Base-by-base conservation (phyloP, 2,329 filamentous ascomycete species). In the Penicillium sp. region DNA sequence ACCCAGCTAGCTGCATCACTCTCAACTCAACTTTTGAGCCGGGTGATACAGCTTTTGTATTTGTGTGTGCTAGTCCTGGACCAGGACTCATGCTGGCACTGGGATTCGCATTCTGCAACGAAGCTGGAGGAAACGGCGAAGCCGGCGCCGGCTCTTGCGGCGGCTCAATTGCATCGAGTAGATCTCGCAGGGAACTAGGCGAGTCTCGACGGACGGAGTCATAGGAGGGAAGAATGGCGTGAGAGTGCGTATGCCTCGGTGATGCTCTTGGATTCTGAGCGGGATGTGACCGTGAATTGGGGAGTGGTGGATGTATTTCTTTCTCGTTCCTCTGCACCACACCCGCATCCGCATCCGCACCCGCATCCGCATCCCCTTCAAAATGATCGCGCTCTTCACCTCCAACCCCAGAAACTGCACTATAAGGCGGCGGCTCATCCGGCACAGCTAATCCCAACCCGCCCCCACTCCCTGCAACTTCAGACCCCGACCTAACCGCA, bases 81-180 rank as follows among this genome's bases (percentile, higher is more conserved):
- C 22, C 5, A 2, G 16, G 4, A 43, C n/a, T 36, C 3, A n/a
- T n/a, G n/a, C n/a, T n/a, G n/a, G n/a, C n/a, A n/a, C n/a, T n/a
- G n/a, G 28, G 4, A 12, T 19, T 9, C 14, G 10, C 4, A 33
- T 22, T 42, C 28, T 9, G 37, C 9, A 16, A 42, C 4, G 47
- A 14, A 50, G 47, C 41, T 8, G 50, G 51, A 31, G 55, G 50
- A 14, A 61, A 56, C 2, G 49, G 38, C 12, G 25, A 51, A 2
- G 62, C 60, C 11, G 61, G 63, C 16, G 59, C 61, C 2, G 63
- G 63, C n/a, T 64, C 62, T 0, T 48, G 36, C 8, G 62, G 63
- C 16, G 62, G 59, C 43, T 66, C 63, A 31, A 66, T 54, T 1
- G 63, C 63, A 25, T 66, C 63, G 0, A 66, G 58, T 4, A 66